Percentiles rank a stretch among this genome's conserved stretches.
These are phyloP conservation scores for Microbotryomycetes sp. DNA, from an alignment of 1,284 basidiomycete species.

Conservation along the genomic window DNA sequence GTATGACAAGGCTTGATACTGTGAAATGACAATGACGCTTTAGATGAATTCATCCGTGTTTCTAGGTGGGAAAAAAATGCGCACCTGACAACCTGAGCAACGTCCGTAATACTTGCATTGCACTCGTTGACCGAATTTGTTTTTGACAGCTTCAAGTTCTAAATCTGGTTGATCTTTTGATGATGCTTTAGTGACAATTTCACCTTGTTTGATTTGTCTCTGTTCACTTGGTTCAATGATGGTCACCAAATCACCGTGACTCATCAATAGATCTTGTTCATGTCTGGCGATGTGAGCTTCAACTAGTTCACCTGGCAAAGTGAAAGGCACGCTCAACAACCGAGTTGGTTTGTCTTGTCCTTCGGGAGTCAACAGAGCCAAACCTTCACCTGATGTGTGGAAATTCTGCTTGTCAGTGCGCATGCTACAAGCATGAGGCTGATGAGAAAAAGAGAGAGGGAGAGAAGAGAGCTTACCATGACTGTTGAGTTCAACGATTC, in stretches of 20 bases:
- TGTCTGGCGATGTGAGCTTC: slow-evolving; percentile 60
- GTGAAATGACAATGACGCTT: slow-evolving; percentile 48
- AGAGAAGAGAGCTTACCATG: slow-evolving; percentile 50
- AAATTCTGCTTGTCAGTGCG: background rate
- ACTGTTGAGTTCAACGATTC: slow-evolving; percentile 58
- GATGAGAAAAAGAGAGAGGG: too few relatives aligned
- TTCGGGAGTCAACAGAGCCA: slow-evolving; percentile 53
- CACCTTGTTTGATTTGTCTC: slow-evolving; percentile 48
- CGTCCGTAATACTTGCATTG: slow-evolving; percentile 79
- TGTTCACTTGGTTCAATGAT: slow-evolving; percentile 58
- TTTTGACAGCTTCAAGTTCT: slow-evolving; percentile 13
- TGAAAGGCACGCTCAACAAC: slow-evolving; percentile 74
- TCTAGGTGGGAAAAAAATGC: slow-evolving; percentile 37
- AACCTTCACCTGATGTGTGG: slow-evolving; percentile 56
- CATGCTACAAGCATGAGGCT: too few relatives aligned
- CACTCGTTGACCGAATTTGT: slow-evolving; percentile 45
- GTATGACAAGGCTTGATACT: slow-evolving; percentile 73
- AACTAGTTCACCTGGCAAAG: slow-evolving; percentile 72
- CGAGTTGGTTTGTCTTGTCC: slow-evolving; percentile 52
- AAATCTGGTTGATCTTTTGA: slow-evolving; percentile 2
- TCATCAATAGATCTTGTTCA: slow-evolving; percentile 54
- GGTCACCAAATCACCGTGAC: slow-evolving; percentile 66
- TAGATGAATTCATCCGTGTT: slow-evolving; percentile 62
- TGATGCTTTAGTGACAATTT: slow-evolving; percentile 47
- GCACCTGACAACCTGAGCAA: slow-evolving; percentile 50